Evolutionary conservation across 164 flowering plant genomes (phyloP), one percentile per base, ranked within the genome.

Genomic region (Buxus sempervirens): DNA sequence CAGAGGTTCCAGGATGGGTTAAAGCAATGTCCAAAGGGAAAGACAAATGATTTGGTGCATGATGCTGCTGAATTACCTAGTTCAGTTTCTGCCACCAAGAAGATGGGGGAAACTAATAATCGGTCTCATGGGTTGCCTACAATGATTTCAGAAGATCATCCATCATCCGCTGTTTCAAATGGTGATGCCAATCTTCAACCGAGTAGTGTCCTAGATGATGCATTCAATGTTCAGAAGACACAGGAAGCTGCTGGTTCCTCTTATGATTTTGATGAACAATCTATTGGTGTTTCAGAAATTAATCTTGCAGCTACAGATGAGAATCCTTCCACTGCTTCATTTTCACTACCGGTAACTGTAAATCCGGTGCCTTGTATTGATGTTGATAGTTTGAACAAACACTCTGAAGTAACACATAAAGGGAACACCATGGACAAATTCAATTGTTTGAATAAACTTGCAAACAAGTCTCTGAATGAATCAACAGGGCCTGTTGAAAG

Each of bases 1-100:
- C 55, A 59, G 15, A 48, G n/a, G 32, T 32, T 69, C 28, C 56
- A 66, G 58, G 71, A 78, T 69, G 76, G 71, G 48, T 68, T 75
- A 51, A 69, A 69, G 58, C 76, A 66, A 54, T 63, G 69, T 60
- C 67, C 67, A 14, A 23, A 45, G 8, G 74, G 38, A 24, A 32
- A 70, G 23, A 13, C 64, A 60, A 57, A 51, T 48, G 60, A 28
- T 51, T 13, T 58, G 26, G 58, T 20, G 38, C 67, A 26, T 38
- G 68, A 53, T 56, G 26, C 9, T 26, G 51, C 58, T 27, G 68
- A 77, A 22, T 58, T 45, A 41, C 42, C 62, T 18, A 19, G 32
- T 54, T 27, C 69, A 18, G 7, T 55, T 45, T 54, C n/a, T 57
- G 9, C n/a, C 55, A 18, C 62, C 23, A 54, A 60, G 23, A 28